A percentile compares a stretch with the other conserved stretches of the same genome.
Conservation (phyloP, 371 early-diverging fungal genomes). For the Conidiobolus incongruus region DNA sequence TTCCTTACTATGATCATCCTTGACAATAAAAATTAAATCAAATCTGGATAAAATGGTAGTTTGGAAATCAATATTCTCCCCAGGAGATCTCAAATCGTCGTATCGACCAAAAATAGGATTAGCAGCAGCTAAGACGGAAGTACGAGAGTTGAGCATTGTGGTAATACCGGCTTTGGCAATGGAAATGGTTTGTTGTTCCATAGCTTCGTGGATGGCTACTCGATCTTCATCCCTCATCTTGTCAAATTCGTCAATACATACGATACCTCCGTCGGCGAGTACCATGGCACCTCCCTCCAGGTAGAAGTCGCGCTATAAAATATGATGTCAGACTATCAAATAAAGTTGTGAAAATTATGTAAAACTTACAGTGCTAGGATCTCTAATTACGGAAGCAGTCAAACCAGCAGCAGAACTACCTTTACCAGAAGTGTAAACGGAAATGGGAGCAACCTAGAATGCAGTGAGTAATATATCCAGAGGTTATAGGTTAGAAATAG, state of each 20-base stretch:
- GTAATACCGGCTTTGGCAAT: constrained; percentile 99
- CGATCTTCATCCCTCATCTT: too few relatives aligned
- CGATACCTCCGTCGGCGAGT: constrained; percentile 98
- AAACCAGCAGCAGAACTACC: constrained; percentile 97
- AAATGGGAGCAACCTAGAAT: constrained; percentile 71
- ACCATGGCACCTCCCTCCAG: constrained; percentile 99
- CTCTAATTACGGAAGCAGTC: constrained; percentile 93
- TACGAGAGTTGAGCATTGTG: constrained; percentile 95
- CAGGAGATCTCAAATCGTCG: constrained; percentile 94
- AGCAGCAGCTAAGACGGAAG: constrained; percentile 99
- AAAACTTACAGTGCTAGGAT: constrained; percentile 43
- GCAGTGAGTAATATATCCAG: background rate
- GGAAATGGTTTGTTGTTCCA: constrained; percentile 99
- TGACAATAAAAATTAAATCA: constrained; percentile 92
- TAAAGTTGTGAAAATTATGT: too few relatives aligned
- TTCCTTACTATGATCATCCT: constrained; percentile 88
- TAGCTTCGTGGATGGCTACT: too few relatives aligned
- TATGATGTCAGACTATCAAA: background rate
- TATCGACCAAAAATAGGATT: constrained; percentile 99
- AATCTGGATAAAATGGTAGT: constrained; percentile 95
- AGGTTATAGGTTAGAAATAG: background rate
- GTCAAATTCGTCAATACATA: too few relatives aligned
- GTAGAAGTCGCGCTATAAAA: constrained; percentile 76
- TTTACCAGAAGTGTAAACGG: constrained; percentile 97
- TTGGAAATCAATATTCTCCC: constrained; percentile 98